Evolutionary conservation across 208 protist species (phyloP).

Genomic region (Acanthamoeba divionensis): DNA sequence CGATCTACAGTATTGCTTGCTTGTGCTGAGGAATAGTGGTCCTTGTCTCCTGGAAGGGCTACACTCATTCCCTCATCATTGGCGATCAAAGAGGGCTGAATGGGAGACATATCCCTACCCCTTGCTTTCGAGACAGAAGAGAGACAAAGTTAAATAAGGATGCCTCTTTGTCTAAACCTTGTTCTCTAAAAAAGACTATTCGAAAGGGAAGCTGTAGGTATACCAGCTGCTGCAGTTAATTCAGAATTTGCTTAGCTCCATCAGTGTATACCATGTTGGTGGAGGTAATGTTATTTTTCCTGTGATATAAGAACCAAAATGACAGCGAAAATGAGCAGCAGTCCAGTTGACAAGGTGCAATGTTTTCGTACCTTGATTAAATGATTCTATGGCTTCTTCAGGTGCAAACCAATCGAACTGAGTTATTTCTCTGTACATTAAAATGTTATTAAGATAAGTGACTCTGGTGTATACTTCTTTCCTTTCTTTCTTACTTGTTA

Average conservation of each 20-base stretch:
- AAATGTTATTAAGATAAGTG: neutral
- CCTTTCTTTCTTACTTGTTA: neutral
- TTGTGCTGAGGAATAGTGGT: neutral
- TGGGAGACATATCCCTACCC: neutral
- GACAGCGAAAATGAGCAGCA: neutral
- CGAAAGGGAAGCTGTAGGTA: neutral
- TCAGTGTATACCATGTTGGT: slow-evolving; percentile 35
- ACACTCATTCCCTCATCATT: neutral
- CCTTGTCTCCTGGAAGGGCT: neutral
- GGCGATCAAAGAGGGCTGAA: neutral
- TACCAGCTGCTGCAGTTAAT: neutral
- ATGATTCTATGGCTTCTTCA: neutral
- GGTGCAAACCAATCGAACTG: slow-evolving; percentile 41
- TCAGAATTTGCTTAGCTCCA: neutral
- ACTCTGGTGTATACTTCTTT: neutral
- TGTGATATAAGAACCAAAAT: neutral
- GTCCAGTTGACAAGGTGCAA: neutral
- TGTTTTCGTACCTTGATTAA: neutral
- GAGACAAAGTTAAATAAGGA: neutral
- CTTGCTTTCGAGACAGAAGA: neutral
- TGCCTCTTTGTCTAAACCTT: neutral
- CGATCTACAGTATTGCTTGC: too few relatives aligned
- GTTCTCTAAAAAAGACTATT: neutral
- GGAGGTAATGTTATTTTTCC: slow-evolving; percentile 15
- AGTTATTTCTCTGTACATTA: neutral